Percentiles rank a stretch among this genome's conserved stretches.
These are phyloP conservation scores for Solanum pimpinellifolium DNA, from an alignment of 257 asterid species.

Conservation along the genomic window DNA sequence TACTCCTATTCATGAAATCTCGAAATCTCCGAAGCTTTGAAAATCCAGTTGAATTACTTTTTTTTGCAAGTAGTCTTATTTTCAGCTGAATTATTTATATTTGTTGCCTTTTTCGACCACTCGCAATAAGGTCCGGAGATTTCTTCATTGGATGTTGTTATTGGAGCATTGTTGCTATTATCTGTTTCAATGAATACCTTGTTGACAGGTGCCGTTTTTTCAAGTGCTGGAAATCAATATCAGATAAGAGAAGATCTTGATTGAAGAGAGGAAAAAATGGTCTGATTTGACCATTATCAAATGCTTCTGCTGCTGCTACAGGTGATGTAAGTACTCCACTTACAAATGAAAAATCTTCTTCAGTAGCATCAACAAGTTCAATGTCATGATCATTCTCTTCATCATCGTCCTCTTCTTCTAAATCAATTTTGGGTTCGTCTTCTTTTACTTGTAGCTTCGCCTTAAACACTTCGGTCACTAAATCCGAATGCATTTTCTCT, in stretches of 20 bases:
- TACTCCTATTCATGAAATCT: constrained; percentile 3
- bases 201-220: constrained; percentile 19
- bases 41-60: constrained; percentile 9
- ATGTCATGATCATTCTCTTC: not conserved
- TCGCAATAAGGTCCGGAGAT: constrained; percentile 19
- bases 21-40: constrained; percentile 8
- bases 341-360: constrained; percentile 46
- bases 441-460: constrained; percentile 5
- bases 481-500: not conserved
- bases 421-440: not conserved
- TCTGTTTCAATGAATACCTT: constrained; percentile 34
- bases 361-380: constrained; percentile 7
- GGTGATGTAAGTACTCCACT: constrained; percentile 13
- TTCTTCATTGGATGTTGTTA: constrained; percentile 15
- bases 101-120: not conserved
- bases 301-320: constrained; percentile 50
- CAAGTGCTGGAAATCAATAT: not conserved
- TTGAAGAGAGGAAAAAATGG: constrained; percentile 41
- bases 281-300: constrained; percentile 42
- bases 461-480: not conserved
- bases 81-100: not conserved
- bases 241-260: constrained; percentile 7
- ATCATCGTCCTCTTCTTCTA: no score
- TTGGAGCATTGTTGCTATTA: not conserved
- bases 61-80: not conserved